A percentile compares a stretch with the other conserved stretches of the same genome.
Evolutionary conservation across 306 rosid genomes (phyloP).

Genomic region (Quercus wislizeni): DNA sequence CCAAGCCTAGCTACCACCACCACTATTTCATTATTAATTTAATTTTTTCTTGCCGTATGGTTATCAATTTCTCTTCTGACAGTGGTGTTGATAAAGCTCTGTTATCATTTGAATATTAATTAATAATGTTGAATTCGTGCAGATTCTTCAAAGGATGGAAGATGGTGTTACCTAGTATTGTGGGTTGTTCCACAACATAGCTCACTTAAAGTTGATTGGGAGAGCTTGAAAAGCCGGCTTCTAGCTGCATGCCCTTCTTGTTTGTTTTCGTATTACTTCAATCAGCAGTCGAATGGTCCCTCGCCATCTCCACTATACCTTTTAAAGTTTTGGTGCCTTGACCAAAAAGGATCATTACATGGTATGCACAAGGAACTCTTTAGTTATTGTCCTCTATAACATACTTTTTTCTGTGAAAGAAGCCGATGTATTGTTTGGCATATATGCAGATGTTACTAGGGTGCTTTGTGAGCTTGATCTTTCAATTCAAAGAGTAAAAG

Average conservation of each 20-base stretch:
- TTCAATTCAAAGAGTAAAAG: slow-evolving; percentile 71
- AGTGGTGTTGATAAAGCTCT: too few relatives aligned
- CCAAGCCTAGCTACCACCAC: too few relatives aligned
- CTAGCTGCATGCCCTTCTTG: slow-evolving; percentile 66
- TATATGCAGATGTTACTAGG: slow-evolving; percentile 61
- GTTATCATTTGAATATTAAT: neutral
- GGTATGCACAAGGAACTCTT: slow-evolving; percentile 30
- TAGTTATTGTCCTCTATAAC: neutral
- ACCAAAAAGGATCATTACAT: slow-evolving; percentile 66
- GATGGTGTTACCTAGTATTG: slow-evolving; percentile 73
- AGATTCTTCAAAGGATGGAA: slow-evolving; percentile 87
- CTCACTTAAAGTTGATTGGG: slow-evolving; percentile 62
- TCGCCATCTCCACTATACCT: slow-evolving; percentile 54
- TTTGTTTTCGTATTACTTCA: slow-evolving; percentile 46
- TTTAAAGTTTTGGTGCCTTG: slow-evolving; percentile 64
- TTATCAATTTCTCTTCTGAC: too few relatives aligned
- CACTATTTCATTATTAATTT: neutral
- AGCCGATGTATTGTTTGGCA: slow-evolving; percentile 14
- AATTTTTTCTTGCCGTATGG: neutral
- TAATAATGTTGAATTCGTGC: slow-evolving; percentile 9
- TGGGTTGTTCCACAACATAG: slow-evolving; percentile 65
- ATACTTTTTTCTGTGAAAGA: neutral
- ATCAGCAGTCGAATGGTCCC: slow-evolving; percentile 32
- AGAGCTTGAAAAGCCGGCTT: slow-evolving; percentile 59
- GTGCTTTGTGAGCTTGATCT: slow-evolving; percentile 79